phyloP scores from a whole-genome alignment of 1,284 basidiomycete species.

The Abortiporus biennis region DNA sequence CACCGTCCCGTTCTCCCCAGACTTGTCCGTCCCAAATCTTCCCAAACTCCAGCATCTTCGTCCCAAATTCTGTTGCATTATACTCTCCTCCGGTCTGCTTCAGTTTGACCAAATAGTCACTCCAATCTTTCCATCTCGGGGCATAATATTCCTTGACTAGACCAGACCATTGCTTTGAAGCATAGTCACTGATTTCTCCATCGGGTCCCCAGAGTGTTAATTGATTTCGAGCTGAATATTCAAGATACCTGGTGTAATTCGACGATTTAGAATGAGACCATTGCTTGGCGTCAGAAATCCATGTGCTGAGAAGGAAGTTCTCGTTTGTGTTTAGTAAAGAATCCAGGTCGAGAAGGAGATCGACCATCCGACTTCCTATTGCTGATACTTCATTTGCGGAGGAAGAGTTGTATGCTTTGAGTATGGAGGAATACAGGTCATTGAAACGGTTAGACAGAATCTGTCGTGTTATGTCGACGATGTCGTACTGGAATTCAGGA shows the following conservation, averaged over 20 bases:
- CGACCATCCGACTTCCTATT: slow-evolving; percentile 23
- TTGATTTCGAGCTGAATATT: slow-evolving; percentile 38
- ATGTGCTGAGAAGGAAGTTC: slow-evolving; percentile 30
- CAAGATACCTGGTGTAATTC: slow-evolving; percentile 30
- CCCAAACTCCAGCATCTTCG: slow-evolving; percentile 28
- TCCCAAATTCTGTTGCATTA: slow-evolving; percentile 19
- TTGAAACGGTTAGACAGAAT: slow-evolving; percentile 35
- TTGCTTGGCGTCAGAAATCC: slow-evolving; percentile 30
- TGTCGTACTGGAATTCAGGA: slow-evolving; percentile 34
- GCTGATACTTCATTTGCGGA: slow-evolving; percentile 17
- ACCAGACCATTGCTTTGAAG: slow-evolving; percentile 40
- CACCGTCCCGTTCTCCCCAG: slow-evolving; percentile 19
- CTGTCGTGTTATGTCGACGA: slow-evolving; percentile 37
- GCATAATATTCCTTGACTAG: slow-evolving; percentile 33
- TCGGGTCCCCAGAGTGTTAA: slow-evolving; percentile 40
- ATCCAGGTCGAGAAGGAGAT: slow-evolving; percentile 31
- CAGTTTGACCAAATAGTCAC: slow-evolving; percentile 25
- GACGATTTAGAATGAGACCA: slow-evolving; percentile 21
- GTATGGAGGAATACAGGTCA: slow-evolving; percentile 26
- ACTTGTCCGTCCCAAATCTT: slow-evolving; percentile 23
- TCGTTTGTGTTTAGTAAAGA: slow-evolving; percentile 27
- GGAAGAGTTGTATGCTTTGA: slow-evolving; percentile 23
- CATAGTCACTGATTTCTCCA: slow-evolving; percentile 38
- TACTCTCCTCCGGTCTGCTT: slow-evolving; percentile 25
- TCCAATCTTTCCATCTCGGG: slow-evolving; percentile 30